A percentile compares a stretch with the other conserved stretches of the same genome.
These are phyloP conservation scores for Polygonum aviculare DNA, from an alignment of 148 eudicot species.

Conservation along the genomic window DNA sequence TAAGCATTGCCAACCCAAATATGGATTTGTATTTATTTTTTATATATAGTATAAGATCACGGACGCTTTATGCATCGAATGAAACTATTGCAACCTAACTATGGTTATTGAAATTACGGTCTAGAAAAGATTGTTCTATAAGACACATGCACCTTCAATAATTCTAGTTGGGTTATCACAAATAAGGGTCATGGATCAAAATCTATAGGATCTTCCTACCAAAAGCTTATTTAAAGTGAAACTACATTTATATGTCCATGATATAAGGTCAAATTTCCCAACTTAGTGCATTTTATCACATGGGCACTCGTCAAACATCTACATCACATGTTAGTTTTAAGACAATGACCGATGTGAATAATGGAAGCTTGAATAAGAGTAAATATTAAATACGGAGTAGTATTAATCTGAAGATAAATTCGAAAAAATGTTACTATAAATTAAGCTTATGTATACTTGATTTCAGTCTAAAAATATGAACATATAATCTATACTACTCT, in stretches of 20 bases:
- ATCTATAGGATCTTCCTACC: neutral
- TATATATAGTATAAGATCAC: neutral
- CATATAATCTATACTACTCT: no score
- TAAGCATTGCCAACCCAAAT: neutral
- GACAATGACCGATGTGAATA: neutral
- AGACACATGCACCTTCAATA: neutral
- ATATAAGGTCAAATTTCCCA: neutral
- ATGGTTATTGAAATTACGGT: neutral
- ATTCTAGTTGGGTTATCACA: neutral
- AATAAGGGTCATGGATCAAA: neutral
- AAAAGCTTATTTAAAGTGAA: constrained; percentile 1
- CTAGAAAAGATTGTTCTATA: neutral
- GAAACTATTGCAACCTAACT: neutral
- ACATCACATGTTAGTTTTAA: neutral
- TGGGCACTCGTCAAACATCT: constrained; percentile 1
- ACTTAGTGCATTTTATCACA: constrained; percentile 2
- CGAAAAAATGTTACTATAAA: no score
- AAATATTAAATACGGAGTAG: neutral
- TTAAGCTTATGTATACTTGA: no score
- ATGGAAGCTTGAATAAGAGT: neutral
- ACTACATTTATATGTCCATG: neutral
- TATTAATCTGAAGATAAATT: neutral
- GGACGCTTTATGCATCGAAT: neutral
- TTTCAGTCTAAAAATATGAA: no score
- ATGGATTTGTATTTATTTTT: neutral